A percentile compares a stretch with the other conserved stretches of the same genome.
Conservation (phyloP, 2,329 filamentous ascomycete species). For the Penicillium concentricum region DNA sequence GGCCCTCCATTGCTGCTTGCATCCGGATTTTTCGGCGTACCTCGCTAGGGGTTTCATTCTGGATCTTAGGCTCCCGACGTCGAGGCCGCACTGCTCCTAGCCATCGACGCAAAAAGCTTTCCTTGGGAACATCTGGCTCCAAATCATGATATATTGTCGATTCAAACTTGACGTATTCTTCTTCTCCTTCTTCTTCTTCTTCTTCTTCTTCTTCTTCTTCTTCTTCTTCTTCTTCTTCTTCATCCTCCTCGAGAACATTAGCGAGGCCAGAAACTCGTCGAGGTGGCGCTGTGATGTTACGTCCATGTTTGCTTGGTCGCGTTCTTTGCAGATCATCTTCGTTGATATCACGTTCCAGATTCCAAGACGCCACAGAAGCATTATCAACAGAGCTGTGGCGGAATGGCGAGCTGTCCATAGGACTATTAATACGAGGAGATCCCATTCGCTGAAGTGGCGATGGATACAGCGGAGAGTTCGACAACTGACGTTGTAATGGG, state of each 20-base stretch:
- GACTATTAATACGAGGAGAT: slow-evolving; percentile 10
- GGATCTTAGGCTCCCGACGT: background rate
- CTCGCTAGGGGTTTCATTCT: background rate
- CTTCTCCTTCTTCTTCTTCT: no score
- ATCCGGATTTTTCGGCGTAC: background rate
- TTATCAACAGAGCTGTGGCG: slow-evolving; percentile 32
- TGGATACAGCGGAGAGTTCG: slow-evolving; percentile 29
- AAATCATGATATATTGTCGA: background rate
- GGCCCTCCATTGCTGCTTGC: background rate
- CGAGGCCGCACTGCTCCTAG: background rate
- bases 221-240: slow-evolving; percentile 10
- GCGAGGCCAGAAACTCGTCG: slow-evolving; percentile 36
- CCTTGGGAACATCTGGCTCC: background rate
- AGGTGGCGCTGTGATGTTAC: slow-evolving; percentile 38
- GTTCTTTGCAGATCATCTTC: slow-evolving; percentile 37
- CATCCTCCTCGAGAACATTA: slow-evolving; percentile 31
- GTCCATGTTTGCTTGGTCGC: slow-evolving; percentile 28
- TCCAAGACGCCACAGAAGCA: slow-evolving; percentile 35
- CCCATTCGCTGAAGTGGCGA: slow-evolving; percentile 25
- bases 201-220: no score
- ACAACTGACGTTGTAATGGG: slow-evolving; percentile 19
- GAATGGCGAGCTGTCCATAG: slow-evolving; percentile 18
- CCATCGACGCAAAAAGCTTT: slow-evolving; percentile 8
- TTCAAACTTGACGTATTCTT: slow-evolving; percentile 5
- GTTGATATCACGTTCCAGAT: slow-evolving; percentile 37